Percentiles rank a stretch among this genome's conserved stretches.
These are phyloP conservation scores for Colletotrichum sidae DNA, from an alignment of 2,329 filamentous ascomycete species.

Conservation along the genomic window DNA sequence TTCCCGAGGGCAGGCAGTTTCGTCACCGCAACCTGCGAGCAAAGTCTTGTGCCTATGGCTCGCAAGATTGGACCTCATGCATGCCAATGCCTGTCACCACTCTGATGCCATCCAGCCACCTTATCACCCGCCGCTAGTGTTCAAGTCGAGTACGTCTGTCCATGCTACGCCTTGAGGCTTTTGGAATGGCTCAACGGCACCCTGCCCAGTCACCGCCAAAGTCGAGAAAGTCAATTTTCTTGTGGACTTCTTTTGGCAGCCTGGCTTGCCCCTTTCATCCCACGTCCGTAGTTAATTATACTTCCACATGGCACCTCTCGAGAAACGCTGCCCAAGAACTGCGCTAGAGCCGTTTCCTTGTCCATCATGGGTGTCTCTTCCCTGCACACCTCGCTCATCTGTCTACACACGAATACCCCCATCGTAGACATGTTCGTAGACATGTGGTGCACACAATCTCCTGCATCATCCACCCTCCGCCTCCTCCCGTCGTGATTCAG, in stretches of 20 bases:
- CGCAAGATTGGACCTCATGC: slow-evolving; percentile 25
- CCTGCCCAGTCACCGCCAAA: slow-evolving; percentile 30
- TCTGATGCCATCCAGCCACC: slow-evolving; percentile 33
- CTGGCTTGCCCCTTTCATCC: background rate
- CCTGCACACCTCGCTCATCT: background rate
- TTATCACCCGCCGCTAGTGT: slow-evolving; percentile 29
- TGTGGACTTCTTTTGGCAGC: slow-evolving; percentile 13
- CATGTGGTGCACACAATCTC: too few species aligned
- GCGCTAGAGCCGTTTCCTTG: too few species aligned
- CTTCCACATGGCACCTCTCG: too few species aligned
- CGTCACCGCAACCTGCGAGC: slow-evolving; percentile 24
- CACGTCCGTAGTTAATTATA: background rate
- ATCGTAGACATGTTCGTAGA: too few species aligned
- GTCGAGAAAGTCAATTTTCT: slow-evolving; percentile 27
- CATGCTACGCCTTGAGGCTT: slow-evolving; percentile 24
- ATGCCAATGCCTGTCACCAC: slow-evolving; percentile 29
- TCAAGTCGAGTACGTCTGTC: slow-evolving; percentile 5
- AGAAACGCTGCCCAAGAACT: too few species aligned
- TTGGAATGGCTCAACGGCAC: slow-evolving; percentile 26
- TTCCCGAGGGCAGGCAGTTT: slow-evolving; percentile 17
- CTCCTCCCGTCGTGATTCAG: slow-evolving; percentile 14
- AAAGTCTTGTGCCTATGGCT: slow-evolving; percentile 11
- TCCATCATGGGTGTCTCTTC: background rate
- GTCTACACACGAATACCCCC: too few species aligned
- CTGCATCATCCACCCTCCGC: background rate